A percentile compares a stretch with the other conserved stretches of the same genome.
phyloP scores from a whole-genome alignment of 106 monocot species.

The Ottelia alismoides region DNA sequence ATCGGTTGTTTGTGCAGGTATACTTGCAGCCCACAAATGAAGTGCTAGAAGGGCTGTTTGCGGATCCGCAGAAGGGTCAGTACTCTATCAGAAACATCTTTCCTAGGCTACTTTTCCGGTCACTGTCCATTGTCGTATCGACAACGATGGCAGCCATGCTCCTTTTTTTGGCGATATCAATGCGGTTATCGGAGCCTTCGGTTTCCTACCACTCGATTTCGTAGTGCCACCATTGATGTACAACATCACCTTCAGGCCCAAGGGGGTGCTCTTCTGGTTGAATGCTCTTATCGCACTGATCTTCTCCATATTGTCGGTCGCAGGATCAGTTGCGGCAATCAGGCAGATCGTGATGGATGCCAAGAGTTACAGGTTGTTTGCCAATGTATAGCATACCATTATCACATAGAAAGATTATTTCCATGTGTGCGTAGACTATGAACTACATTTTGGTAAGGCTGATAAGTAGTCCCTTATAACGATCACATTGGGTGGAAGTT shows the following conservation, averaged over 20 bases:
- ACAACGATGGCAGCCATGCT: slow-evolving; percentile 80
- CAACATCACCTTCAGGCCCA: slow-evolving; percentile 71
- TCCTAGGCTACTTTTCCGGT: slow-evolving; percentile 52
- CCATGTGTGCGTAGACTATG: too few species aligned
- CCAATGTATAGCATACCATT: slow-evolving; percentile 25
- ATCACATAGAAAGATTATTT: too few species aligned
- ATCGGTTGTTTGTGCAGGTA: slow-evolving; percentile 23
- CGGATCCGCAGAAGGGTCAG: slow-evolving; percentile 41
- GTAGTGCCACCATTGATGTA: slow-evolving; percentile 61
- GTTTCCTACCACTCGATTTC: slow-evolving; percentile 86
- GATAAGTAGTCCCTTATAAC: too few species aligned
- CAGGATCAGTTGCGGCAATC: slow-evolving; percentile 36
- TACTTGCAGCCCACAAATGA: slow-evolving; percentile 93
- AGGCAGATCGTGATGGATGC: slow-evolving; percentile 37
- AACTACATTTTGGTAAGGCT: too few species aligned
- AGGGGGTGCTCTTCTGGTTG: slow-evolving; percentile 53
- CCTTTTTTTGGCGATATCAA: slow-evolving; percentile 93
- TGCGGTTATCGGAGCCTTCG: slow-evolving; percentile 71
- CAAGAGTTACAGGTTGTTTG: slow-evolving; percentile 21
- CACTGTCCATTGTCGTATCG: slow-evolving; percentile 33
- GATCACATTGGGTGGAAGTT: too few species aligned
- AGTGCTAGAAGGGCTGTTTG: slow-evolving; percentile 52
- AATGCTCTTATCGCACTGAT: slow-evolving; percentile 41
- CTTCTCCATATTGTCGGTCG: slow-evolving; percentile 37
- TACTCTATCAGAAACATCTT: slow-evolving; percentile 57